A percentile compares a stretch with the other conserved stretches of the same genome.
phyloP scores from a whole-genome alignment of 106 monocot species.

The Platanthera guangdongensis region DNA sequence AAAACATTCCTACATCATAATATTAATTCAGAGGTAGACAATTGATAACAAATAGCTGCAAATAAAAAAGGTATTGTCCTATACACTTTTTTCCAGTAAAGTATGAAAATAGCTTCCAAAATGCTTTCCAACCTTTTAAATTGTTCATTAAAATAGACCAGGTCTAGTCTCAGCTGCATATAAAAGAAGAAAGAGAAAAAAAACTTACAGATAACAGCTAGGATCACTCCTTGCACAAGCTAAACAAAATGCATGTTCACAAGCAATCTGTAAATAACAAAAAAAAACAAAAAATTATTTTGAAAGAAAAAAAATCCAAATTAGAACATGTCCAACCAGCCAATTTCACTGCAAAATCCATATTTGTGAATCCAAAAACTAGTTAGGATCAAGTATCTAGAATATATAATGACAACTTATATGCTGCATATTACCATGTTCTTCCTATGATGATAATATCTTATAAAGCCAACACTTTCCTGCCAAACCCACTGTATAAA shows the following conservation, averaged over 20 bases:
- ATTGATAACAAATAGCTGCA: constrained; percentile 5
- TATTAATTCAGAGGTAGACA: not conserved
- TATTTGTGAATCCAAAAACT: not conserved
- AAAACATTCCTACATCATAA: not conserved
- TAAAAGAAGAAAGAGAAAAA: not conserved
- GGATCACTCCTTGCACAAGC: constrained; percentile 62
- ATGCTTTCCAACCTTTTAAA: constrained; percentile 1
- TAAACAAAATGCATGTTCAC: constrained; percentile 75
- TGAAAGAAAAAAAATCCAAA: not conserved
- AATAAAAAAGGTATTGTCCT: not conserved
- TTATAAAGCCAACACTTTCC: not conserved
- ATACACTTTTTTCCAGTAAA: not conserved
- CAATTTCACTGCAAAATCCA: not conserved
- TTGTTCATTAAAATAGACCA: not conserved
- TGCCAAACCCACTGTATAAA: not conserved
- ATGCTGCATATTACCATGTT: not conserved
- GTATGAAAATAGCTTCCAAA: not conserved
- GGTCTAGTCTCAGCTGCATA: not conserved
- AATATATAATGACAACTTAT: not conserved
- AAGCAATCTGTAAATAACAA: constrained; percentile 42
- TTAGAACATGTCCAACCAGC: not conserved
- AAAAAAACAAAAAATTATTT: not conserved
- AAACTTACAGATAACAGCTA: constrained; percentile 67
- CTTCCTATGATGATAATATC: not conserved
- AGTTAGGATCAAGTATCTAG: not conserved